These are phyloP conservation scores for Rhodofomes roseus DNA, from an alignment of 1,284 basidiomycete species.

Conservation along the genomic window DNA sequence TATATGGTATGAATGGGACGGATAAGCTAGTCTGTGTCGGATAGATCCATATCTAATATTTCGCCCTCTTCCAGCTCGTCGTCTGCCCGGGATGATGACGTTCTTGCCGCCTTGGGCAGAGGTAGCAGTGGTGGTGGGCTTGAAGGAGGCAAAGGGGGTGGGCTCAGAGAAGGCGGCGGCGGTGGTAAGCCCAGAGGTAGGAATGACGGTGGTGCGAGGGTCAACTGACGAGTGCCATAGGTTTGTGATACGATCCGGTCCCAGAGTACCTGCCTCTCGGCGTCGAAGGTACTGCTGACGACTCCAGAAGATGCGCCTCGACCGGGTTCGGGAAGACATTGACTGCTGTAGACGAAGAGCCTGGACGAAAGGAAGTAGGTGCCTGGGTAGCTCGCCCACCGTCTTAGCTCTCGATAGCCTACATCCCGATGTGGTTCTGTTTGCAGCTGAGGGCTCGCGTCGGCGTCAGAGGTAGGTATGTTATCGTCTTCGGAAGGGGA, in stretches of 20 bases:
- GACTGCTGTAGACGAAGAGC: conserved; percentile 51
- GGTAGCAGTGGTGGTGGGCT: conserved; percentile 5
- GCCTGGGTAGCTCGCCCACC: conserved; percentile 64
- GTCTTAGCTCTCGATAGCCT: conserved; percentile 15
- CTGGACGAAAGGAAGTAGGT: conserved; percentile 54
- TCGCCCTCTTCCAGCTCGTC: conserved; percentile 3
- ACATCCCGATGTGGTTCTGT: neutral
- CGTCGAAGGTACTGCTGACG: conserved; percentile 32
- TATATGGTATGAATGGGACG: neutral
- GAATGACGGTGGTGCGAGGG: conserved; percentile 14
- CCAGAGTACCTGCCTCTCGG: conserved; percentile 39
- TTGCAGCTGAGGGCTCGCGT: neutral
- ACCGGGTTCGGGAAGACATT: conserved; percentile 28
- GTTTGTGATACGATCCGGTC: conserved; percentile 27
- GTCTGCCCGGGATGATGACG: neutral
- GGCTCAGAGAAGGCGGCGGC: conserved; percentile 18
- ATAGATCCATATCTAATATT: conserved; percentile 31
- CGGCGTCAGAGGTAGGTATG: neutral
- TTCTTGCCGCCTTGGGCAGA: conserved; percentile 1
- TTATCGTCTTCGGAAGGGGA: neutral
- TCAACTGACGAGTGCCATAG: conserved; percentile 19
- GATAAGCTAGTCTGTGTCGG: conserved; percentile 19
- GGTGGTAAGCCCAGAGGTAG: conserved; percentile 8
- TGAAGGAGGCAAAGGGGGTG: conserved; percentile 14
- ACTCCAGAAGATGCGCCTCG: conserved; percentile 8